Conservation (phyloP, 2,329 filamentous ascomycete species). For the Ophiostoma montium region DNA sequence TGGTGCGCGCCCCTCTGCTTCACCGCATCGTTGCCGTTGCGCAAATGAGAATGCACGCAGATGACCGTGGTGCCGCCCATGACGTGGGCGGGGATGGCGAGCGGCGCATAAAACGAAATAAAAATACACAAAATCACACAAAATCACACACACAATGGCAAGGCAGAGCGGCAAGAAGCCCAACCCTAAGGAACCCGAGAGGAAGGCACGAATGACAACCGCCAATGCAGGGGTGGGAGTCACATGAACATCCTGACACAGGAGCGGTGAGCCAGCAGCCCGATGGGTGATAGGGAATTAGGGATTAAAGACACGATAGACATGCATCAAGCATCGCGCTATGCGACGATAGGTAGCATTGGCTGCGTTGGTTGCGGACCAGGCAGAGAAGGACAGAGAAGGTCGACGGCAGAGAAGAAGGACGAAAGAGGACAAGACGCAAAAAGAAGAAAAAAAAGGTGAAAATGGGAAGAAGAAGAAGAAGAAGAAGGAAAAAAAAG, state of each 20-base stretch:
- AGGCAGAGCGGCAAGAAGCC: neutral
- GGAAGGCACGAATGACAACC: neutral
- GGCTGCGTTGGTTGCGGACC: neutral
- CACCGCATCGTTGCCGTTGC: no score
- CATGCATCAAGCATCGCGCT: neutral
- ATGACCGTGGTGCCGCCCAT: no score
- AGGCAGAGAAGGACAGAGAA: neutral
- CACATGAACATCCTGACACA: neutral
- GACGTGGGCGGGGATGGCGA: neutral
- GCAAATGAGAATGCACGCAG: no score
- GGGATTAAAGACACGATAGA: constrained; percentile 1
- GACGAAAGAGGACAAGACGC: no score
- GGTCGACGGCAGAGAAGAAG: no score
- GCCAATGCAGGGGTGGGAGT: neutral
- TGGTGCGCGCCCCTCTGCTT: no score
- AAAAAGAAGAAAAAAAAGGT: neutral
- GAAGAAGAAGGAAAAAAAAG: neutral
- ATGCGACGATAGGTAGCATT: constrained; percentile 1
- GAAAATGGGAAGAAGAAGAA: no score
- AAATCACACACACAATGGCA: no score
- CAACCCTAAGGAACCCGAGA: neutral
- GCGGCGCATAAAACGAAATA: neutral
- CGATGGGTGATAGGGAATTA: constrained; percentile 6
- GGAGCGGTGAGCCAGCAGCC: neutral
- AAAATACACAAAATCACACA: no score